Evolutionary conservation across 306 rosid genomes (phyloP).

Genomic region (Corylus americana): DNA sequence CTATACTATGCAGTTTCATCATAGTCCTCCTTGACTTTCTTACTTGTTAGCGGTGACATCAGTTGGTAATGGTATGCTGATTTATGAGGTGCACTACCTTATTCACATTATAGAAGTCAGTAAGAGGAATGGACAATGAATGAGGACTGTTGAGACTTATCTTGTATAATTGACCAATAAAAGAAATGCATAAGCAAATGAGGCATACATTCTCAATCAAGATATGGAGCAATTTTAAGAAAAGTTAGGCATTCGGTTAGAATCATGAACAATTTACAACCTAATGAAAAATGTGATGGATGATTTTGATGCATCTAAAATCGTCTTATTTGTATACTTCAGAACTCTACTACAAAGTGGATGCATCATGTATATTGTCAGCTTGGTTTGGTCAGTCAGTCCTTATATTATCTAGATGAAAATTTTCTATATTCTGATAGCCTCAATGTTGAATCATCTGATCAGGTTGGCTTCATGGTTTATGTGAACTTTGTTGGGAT

Average conservation of each 20-base stretch:
- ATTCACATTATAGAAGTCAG: neutral
- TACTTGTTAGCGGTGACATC: neutral
- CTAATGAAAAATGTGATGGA: neutral
- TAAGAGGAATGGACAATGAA: neutral
- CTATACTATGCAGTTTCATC: constrained; percentile 6
- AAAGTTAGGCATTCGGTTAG: neutral
- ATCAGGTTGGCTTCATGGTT: constrained; percentile 20
- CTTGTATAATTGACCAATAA: neutral
- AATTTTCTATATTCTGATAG: neutral
- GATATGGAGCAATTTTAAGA: neutral
- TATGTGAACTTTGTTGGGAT: neutral
- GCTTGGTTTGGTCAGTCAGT: neutral
- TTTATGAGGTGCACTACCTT: neutral
- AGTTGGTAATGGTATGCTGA: neutral
- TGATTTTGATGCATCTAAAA: neutral
- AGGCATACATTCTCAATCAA: neutral
- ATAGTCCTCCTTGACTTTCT: constrained; percentile 1
- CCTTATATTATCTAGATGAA: neutral
- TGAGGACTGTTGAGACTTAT: neutral
- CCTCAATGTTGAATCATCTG: neutral
- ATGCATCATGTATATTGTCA: neutral
- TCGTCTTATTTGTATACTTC: neutral
- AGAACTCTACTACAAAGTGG: neutral
- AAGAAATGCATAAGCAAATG: neutral
- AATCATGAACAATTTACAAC: neutral